Evolutionary conservation across 306 rosid genomes (phyloP), one percentile per base, ranked within the genome.

Genomic region (Lotus japonicus): DNA sequence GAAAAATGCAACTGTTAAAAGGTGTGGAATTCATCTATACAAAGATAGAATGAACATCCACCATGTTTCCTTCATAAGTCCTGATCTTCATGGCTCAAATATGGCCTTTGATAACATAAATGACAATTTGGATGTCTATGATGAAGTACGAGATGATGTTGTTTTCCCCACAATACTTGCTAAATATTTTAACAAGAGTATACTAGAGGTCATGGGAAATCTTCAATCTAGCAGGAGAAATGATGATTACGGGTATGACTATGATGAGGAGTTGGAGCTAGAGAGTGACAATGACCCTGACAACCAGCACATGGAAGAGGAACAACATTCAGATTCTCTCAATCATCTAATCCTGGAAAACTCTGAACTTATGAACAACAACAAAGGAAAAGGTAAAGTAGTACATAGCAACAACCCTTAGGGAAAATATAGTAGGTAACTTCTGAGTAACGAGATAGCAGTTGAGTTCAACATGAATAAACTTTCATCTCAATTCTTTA

Each of bases 1-100:
- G n/a, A 39, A 51, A 14, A 31, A 18, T 52, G 58, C 11, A 12
- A 43, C 49, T 60, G 56, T 68, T 5, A 61, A 69, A 69, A 43
- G 76, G 0, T 61, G 71, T 43, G 80, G 80, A 42, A 60, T 69
- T 63, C 80, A 68, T 19, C 58, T 68, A 21, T 69, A 52, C 50
- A 76, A 68, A 56, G 76, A 69, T 11, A 68, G 74, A 60, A 68
- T 62, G 60, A 62, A 69, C 56, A 69, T 76, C 14, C 26, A 70
- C 18, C 36, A 62, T 11, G 71, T 77, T 53, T 63, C 66, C 17
- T 69, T 70, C 53, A 54, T 19, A 44, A 33, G 16, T 48, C 81
- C 81, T 31, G 67, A 70, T 51, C 58, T 42, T 50, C 63, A 11
- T 1, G 18, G 41, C 45, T 75, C 80, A 38, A 11, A 52, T 12